Conservation (phyloP, 805 yeast species). For the Cyberlindnera euphorbiiphila region DNA sequence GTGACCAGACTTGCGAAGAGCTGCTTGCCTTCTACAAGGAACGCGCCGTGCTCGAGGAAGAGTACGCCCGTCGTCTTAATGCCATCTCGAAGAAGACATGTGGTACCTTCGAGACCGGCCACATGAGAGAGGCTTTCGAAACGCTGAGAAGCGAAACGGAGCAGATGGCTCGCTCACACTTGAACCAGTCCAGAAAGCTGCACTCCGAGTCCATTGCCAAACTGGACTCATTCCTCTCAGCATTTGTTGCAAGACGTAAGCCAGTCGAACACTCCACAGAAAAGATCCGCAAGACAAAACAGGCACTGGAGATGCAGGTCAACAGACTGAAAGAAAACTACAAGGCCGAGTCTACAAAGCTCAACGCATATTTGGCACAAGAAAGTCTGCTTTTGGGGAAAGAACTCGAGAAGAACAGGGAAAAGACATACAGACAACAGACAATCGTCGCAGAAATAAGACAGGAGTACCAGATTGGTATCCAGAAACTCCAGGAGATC, state of each 20-base stretch:
- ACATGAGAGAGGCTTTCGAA: slow-evolving; percentile 56
- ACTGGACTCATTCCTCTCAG: slow-evolving; percentile 46
- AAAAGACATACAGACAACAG: slow-evolving; percentile 49
- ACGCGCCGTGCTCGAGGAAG: slow-evolving; percentile 64
- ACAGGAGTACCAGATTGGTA: slow-evolving; percentile 54
- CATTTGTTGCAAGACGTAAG: slow-evolving; percentile 49
- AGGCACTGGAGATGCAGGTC: slow-evolving; percentile 34
- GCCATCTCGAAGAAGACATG: slow-evolving; percentile 46
- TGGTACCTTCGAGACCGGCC: slow-evolving; percentile 59
- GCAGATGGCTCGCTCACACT: slow-evolving; percentile 54
- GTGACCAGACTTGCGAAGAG: slow-evolving; percentile 54
- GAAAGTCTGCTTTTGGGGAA: slow-evolving; percentile 68
- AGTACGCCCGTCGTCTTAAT: slow-evolving; percentile 55
- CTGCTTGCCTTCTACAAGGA: slow-evolving; percentile 49
- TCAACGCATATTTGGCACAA: slow-evolving; percentile 57
- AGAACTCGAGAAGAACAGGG: slow-evolving; percentile 59
- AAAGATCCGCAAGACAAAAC: slow-evolving; percentile 48
- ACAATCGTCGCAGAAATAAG: slow-evolving; percentile 39
- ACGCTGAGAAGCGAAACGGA: slow-evolving; percentile 54
- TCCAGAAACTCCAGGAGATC: slow-evolving; percentile 49
- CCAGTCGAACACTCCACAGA: slow-evolving; percentile 54
- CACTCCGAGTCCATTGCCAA: slow-evolving; percentile 49
- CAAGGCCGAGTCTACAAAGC: slow-evolving; percentile 52
- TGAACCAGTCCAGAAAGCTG: slow-evolving; percentile 47
- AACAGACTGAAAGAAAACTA: slow-evolving; percentile 43